phyloP scores from a whole-genome alignment of 1,139 yeast genomes.

The Lodderomyces pseudojiufengensis region DNA sequence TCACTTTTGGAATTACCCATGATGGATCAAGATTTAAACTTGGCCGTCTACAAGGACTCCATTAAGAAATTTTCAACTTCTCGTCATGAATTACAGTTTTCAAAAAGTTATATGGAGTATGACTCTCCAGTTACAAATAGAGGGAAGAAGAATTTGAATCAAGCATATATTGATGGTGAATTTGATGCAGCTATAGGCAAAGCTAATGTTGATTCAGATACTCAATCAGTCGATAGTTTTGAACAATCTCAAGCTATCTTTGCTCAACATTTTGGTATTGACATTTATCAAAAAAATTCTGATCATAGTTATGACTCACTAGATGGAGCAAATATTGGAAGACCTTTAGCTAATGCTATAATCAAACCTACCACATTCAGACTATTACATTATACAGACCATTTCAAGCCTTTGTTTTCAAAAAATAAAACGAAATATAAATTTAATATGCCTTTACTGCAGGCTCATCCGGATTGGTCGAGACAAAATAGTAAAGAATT shows the following conservation, averaged over 20 bases:
- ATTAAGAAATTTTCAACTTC: constrained; percentile 9
- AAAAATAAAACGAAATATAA: background rate
- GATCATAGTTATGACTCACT: no score
- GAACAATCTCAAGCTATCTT: constrained; percentile 8
- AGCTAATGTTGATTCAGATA: constrained; percentile 5
- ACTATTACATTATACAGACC: constrained; percentile 6
- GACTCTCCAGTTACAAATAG: no score
- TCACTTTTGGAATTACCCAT: constrained; percentile 9
- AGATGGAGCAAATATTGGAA: constrained; percentile 4
- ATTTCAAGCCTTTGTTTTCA: constrained; percentile 3
- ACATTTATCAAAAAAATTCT: background rate
- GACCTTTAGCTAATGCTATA: constrained; percentile 17
- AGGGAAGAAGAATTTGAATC: no score
- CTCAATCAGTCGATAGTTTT: constrained; percentile 9
- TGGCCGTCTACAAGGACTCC: constrained; percentile 20
- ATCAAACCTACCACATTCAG: constrained; percentile 3
- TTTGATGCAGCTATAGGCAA: background rate
- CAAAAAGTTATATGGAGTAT: background rate
- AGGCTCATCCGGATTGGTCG: constrained; percentile 11
- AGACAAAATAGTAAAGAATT: constrained; percentile 14
- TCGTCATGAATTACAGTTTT: constrained; percentile 4
- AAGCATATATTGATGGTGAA: background rate
- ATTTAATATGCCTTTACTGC: constrained; percentile 1
- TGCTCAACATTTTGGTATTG: constrained; percentile 7
- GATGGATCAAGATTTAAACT: constrained; percentile 18